Evolutionary conservation across 108 stramenopile genomes (phyloP).

Genomic region (Ochromonas danica): DNA sequence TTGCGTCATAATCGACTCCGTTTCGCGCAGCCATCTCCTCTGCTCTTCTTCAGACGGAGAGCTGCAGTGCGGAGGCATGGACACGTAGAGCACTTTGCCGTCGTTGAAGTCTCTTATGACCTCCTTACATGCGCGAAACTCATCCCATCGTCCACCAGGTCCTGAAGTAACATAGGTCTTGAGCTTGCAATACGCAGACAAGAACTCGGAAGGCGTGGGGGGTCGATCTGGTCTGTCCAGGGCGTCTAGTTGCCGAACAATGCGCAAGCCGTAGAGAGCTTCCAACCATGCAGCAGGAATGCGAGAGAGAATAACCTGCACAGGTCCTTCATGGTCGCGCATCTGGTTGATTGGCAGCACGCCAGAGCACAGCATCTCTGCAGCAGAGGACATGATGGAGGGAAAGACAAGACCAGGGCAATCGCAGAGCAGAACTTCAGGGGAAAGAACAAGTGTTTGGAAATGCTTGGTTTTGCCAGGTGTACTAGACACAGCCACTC

Average conservation of each 20-base stretch:
- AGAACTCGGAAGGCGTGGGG: constrained; percentile 47
- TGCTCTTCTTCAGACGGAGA: constrained; percentile 48
- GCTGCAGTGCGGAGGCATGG: constrained; percentile 80
- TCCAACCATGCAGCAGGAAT: constrained; percentile 77
- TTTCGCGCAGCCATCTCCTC: constrained; percentile 54
- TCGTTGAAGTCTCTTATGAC: constrained; percentile 90
- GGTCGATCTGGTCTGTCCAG: constrained; percentile 51
- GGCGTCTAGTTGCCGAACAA: constrained; percentile 59
- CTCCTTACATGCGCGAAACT: constrained; percentile 80
- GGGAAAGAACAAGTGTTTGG: constrained; percentile 84
- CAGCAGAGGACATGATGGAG: constrained; percentile 85
- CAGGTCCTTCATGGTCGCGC: constrained; percentile 87
- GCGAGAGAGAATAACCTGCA: constrained; percentile 76
- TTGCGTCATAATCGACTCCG: constrained; percentile 54
- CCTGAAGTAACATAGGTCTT: constrained; percentile 80
- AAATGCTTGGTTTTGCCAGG: constrained; percentile 99
- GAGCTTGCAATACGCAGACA: constrained; percentile 82
- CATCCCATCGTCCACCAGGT: constrained; percentile 85
- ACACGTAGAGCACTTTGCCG: constrained; percentile 86
- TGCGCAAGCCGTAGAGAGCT: constrained; percentile 63
- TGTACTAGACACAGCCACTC: constrained; percentile 92
- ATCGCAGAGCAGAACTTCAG: constrained; percentile 89
- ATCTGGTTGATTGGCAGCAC: constrained; percentile 96
- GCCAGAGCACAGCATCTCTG: constrained; percentile 92
- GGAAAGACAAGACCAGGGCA: constrained; percentile 99